Conservation (phyloP, 1,284 basidiomycete genomes). For the Ganoderma sinense region DNA sequence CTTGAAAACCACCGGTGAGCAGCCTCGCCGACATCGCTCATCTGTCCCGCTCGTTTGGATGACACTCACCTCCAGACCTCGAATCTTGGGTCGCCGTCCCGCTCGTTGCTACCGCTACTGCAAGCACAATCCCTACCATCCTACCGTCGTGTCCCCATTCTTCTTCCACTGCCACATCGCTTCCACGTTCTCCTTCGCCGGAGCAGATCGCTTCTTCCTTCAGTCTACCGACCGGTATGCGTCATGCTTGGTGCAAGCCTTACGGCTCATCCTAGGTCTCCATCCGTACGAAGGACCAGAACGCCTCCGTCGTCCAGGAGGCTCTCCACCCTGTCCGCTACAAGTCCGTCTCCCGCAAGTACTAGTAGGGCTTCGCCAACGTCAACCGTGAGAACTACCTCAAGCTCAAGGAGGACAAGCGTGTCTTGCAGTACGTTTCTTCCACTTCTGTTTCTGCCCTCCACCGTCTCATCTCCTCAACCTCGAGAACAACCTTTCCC, state of each 20-base stretch:
- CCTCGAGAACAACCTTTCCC: constrained; percentile 83
- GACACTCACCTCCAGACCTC: constrained; percentile 34
- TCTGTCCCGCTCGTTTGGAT: constrained; percentile 30
- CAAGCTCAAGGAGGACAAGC: constrained; percentile 89
- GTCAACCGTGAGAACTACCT: constrained; percentile 92
- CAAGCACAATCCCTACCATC: constrained; percentile 96
- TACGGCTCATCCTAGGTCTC: constrained; percentile 92
- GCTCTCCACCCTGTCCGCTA: constrained; percentile 97
- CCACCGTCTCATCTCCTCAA: constrained; percentile 42
- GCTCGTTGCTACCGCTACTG: constrained; percentile 97
- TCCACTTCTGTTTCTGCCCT: constrained; percentile 14
- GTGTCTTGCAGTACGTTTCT: constrained; percentile 80
- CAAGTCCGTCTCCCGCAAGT: constrained; percentile 94
- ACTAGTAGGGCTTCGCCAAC: constrained; percentile 95
- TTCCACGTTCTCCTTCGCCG: constrained; percentile 93
- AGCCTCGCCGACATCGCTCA: no score
- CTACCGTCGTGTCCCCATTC: constrained; percentile 98
- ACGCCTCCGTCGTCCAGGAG: constrained; percentile 92
- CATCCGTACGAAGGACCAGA: constrained; percentile 91
- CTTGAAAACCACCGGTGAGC: no score
- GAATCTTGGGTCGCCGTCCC: constrained; percentile 91
- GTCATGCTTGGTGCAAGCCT: constrained; percentile 99
- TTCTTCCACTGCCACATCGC: constrained; percentile 69
- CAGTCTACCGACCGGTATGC: constrained; percentile 98
- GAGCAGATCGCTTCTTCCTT: constrained; percentile 95